Evolutionary conservation across 1,139 yeast species (phyloP), one percentile per base, ranked within the genome.

Genomic region (Pneumocystis canis): DNA sequence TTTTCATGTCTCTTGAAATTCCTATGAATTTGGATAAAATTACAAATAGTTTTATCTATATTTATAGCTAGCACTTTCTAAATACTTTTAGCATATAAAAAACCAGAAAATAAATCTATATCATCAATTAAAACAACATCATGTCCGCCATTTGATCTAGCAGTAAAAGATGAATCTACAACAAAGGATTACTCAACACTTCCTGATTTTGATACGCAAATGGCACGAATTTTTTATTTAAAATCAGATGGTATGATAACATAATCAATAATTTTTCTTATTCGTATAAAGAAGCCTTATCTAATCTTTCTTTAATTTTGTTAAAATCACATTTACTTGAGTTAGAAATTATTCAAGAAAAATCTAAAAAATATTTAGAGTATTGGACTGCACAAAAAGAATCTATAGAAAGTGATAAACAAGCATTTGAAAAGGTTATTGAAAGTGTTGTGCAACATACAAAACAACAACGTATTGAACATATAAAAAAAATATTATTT

Each of bases 381-480:
- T 73, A 78, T 37, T 84, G 85, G 86, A 76, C 75, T 57, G 72
- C 77, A 63, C 78, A 79, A 68, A 73, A 75, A 63, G 71, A 72
- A 60, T 79, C 75, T 39, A 76, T 79, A n/a, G 74, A 76, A 65
- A 78, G 77, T 62, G 85, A 84, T 69, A 81, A 82, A 67, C 82
- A 81, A 62, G 81, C 85, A 6, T 84, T 83, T 70, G 89, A 85
- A 69, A 78, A 82, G 4, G 88, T 85, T 66, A 86, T 85, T 41
- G 89, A 84, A 71, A 84, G 82, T 67, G 74, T 84, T 65, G 84
- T 84, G 4, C 61, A 64, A 25, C 63, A 61, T 40, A 39, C 59
- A 35, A 35, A 57, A 39, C 30, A 37, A 11, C 40, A 35, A 11
- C 59, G 59, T 39, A 57, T 35, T 20, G 59, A 39, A 11, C 40